Conservation (phyloP, 306 rosid species). For the Hippophae gyantsensis region DNA sequence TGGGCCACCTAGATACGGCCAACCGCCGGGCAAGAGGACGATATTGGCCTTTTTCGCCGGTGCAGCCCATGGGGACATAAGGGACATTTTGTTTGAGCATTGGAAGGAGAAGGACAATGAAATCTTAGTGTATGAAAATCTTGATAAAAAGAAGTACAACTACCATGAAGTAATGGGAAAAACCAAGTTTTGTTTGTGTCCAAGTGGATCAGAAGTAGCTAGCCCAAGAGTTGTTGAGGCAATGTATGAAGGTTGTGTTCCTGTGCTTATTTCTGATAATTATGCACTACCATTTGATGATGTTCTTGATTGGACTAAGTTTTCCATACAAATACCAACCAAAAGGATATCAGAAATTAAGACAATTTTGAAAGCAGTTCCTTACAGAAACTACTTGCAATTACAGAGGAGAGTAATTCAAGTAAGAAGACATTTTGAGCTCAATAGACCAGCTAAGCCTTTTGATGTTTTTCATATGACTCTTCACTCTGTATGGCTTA, state of each 20-base stretch:
- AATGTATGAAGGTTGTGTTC: conserved; percentile 6
- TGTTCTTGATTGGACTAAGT: conserved; percentile 5
- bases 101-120: conserved; percentile 24
- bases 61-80: conserved; percentile 17
- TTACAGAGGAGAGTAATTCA: neutral
- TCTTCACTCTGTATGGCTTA: conserved; percentile 7
- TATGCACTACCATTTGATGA: neutral
- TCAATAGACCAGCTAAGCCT: conserved; percentile 1
- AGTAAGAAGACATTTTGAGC: conserved; percentile 3
- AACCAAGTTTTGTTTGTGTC: conserved; percentile 7
- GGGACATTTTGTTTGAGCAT: conserved; percentile 16
- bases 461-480: conserved; percentile 3
- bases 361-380: neutral
- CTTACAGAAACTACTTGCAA: neutral
- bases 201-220: conserved; percentile 11
- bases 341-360: neutral
- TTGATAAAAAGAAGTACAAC: neutral
- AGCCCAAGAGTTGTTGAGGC: conserved; percentile 7
- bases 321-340: neutral
- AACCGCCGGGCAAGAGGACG: neutral
- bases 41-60: conserved; percentile 2
- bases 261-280: conserved; percentile 3
- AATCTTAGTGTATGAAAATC: neutral
- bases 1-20: neutral
- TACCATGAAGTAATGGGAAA: conserved; percentile 6